A percentile compares a stretch with the other conserved stretches of the same genome.
Evolutionary conservation across 768 basidiomycete species (phyloP).

Genomic region (Vararia minispora): DNA sequence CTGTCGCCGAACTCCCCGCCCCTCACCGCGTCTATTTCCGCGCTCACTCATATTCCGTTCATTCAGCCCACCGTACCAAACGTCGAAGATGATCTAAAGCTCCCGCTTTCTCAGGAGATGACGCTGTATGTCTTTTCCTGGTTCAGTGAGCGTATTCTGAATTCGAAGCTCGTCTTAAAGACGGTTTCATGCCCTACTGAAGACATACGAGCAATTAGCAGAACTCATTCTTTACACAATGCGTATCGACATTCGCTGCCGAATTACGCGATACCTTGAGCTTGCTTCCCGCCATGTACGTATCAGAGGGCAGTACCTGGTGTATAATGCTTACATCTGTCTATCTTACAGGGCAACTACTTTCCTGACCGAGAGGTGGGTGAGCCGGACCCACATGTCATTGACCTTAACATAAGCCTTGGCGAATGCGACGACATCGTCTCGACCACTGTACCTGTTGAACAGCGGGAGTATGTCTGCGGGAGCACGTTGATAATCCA

Average conservation of each 20-base stretch:
- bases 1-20: constrained; percentile 40
- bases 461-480: constrained; percentile 53
- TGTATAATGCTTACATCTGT: constrained; percentile 1
- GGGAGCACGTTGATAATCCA: constrained; percentile 4
- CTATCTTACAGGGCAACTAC: constrained; percentile 63
- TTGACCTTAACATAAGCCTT: constrained; percentile 77
- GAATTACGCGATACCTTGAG: constrained; percentile 70
- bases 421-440: constrained; percentile 65
- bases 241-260: constrained; percentile 79
- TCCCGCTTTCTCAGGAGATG: constrained; percentile 86
- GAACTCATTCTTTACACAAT: constrained; percentile 81
- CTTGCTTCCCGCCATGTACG: constrained; percentile 54
- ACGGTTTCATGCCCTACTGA: constrained; percentile 82
- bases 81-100: constrained; percentile 38
- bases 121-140: constrained; percentile 63
- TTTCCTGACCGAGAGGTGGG: constrained; percentile 67
- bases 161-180: constrained; percentile 28
- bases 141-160: constrained; percentile 38
- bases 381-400: constrained; percentile 86
- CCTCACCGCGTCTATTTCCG: constrained; percentile 39
- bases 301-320: not conserved
- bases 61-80: too few species aligned
- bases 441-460: constrained; percentile 45
- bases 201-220: constrained; percentile 84
- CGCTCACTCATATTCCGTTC: too few species aligned